phyloP scores from a whole-genome alignment of 2,329 filamentous ascomycete genomes.

The Colletotrichum tamarilloi region DNA sequence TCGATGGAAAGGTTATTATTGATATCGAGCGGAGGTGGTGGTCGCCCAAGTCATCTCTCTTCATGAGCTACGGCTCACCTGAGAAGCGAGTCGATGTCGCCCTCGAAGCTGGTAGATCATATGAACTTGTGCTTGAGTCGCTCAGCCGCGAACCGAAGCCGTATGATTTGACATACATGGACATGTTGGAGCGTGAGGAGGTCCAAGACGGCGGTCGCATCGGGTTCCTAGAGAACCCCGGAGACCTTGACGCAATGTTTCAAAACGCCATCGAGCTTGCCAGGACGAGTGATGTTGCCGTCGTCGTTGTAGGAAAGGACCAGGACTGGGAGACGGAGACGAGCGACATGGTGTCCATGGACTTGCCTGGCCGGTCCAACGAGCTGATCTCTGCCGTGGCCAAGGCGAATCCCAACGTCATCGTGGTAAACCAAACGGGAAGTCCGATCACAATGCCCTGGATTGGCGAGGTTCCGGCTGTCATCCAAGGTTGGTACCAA shows the following conservation, averaged over 20 bases:
- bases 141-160: not conserved
- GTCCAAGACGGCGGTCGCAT: not conserved
- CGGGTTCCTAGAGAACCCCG: not conserved
- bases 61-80: not conserved
- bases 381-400: constrained; percentile 66
- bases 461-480: constrained; percentile 63
- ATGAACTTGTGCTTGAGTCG: not conserved
- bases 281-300: constrained; percentile 35
- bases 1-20: not conserved
- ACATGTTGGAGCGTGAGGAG: not conserved
- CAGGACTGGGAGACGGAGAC: constrained; percentile 56
- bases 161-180: not conserved
- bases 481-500: constrained; percentile 76
- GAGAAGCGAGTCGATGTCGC: not conserved
- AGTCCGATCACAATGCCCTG: constrained; percentile 69
- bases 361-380: constrained; percentile 69
- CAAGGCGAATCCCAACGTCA: constrained; percentile 66
- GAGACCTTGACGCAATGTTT: not conserved
- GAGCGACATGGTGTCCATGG: constrained; percentile 76
- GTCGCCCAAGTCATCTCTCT: not conserved
- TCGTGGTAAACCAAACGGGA: constrained; percentile 72
- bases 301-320: constrained; percentile 67
- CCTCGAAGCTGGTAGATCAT: not conserved
- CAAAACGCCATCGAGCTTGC: not conserved
- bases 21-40: not conserved